phyloP scores from a whole-genome alignment of 2,329 filamentous ascomycete genomes.

The Hypoxylon sp. region DNA sequence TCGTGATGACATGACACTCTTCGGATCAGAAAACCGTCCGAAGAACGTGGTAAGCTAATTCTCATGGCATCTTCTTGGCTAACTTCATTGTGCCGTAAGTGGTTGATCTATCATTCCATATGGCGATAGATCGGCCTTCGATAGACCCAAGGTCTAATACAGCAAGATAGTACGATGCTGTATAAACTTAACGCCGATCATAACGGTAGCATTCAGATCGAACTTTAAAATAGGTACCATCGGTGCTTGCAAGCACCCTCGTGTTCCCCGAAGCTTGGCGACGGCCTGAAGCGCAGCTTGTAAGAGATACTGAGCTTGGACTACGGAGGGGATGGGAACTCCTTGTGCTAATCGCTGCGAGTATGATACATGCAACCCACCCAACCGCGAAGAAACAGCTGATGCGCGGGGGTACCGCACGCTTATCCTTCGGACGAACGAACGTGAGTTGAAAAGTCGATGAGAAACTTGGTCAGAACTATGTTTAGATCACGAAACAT shows the following conservation, averaged over 20 bases:
- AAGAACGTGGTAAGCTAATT: conserved; percentile 6
- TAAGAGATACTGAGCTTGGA: conserved; percentile 37
- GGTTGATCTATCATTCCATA: conserved; percentile 7
- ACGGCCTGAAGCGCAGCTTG: conserved; percentile 40
- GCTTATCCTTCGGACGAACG: conserved; percentile 34
- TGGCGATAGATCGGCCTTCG: conserved; percentile 1
- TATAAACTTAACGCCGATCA: conserved; percentile 32
- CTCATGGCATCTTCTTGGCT: conserved; percentile 18
- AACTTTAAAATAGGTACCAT: conserved; percentile 27
- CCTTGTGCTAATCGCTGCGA: conserved; percentile 37
- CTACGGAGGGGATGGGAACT: conserved; percentile 35
- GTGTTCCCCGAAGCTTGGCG: conserved; percentile 27
- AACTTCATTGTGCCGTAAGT: conserved; percentile 23
- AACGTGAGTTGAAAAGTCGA: conserved; percentile 36
- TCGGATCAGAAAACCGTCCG: conserved; percentile 10
- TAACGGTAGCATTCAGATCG: conserved; percentile 37
- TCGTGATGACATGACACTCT: conserved; percentile 10
- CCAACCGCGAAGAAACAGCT: conserved; percentile 9
- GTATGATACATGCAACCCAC: conserved; percentile 29
- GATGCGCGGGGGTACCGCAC: conserved; percentile 19
- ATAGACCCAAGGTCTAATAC: not conserved
- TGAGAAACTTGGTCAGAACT: conserved; percentile 28
- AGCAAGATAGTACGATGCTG: conserved; percentile 16
- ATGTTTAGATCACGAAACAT: conserved; percentile 16
- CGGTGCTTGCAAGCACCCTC: conserved; percentile 10